A percentile compares a stretch with the other conserved stretches of the same genome.
phyloP scores from a whole-genome alignment of 306 rosid species.

The Cucurbita maxima region DNA sequence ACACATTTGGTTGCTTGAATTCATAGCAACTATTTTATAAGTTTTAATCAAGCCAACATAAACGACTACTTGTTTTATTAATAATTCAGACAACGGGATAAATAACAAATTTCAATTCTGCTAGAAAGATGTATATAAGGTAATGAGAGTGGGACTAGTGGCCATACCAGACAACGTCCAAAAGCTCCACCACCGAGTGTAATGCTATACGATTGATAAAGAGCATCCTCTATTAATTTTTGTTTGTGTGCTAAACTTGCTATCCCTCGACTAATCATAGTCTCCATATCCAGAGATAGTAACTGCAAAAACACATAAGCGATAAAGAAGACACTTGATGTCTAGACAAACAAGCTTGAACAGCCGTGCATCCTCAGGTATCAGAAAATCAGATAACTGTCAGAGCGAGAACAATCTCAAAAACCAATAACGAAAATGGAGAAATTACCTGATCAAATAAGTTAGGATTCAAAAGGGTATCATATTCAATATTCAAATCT shows the following conservation, averaged over 20 bases:
- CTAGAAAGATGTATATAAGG: neutral
- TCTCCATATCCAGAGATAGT: constrained; percentile 49
- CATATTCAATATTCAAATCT: constrained; percentile 47
- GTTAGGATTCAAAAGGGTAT: constrained; percentile 35
- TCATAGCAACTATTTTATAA: neutral
- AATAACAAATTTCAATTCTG: neutral
- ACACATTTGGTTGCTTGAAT: neutral
- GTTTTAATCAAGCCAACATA: neutral
- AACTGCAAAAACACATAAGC: constrained; percentile 32
- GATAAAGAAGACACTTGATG: neutral
- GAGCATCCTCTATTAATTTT: constrained; percentile 42
- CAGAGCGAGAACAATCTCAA: neutral
- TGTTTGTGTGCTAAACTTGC: constrained; percentile 48
- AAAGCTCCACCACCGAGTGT: constrained; percentile 45
- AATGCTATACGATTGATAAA: constrained; percentile 44
- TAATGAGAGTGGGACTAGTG: neutral
- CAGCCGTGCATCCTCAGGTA: neutral
- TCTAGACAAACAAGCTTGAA: neutral
- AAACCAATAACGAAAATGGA: neutral
- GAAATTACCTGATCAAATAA: constrained; percentile 52
- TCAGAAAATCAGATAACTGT: neutral
- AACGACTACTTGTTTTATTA: neutral
- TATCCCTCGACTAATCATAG: constrained; percentile 45
- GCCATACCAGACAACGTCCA: constrained; percentile 67
- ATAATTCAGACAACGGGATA: neutral